These are phyloP conservation scores for Babesia bovis DNA, from an alignment of 169 alveolate species.

Conservation along the genomic window DNA sequence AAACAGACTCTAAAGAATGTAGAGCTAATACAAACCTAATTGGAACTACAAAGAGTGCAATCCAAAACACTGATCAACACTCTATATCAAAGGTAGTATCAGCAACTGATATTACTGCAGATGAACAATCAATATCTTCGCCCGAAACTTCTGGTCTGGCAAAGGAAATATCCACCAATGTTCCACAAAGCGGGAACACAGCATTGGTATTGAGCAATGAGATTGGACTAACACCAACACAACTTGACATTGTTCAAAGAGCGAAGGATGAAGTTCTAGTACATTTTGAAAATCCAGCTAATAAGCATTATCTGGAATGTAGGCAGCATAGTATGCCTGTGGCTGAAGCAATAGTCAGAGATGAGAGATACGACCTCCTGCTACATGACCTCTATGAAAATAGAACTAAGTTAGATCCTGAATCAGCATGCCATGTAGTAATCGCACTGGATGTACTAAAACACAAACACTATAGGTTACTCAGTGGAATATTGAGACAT, in stretches of 20 bases:
- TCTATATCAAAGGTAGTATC: background rate
- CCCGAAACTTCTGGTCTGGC: background rate
- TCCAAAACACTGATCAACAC: background rate
- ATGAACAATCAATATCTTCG: no score
- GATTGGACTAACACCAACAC: constrained; percentile 9
- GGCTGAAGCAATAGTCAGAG: constrained; percentile 61
- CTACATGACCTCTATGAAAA: constrained; percentile 73
- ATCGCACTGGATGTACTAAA: constrained; percentile 71
- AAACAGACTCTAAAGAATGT: background rate
- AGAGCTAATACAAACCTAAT: background rate
- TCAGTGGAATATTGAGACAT: constrained; percentile 70
- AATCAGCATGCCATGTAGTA: constrained; percentile 73
- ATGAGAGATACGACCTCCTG: constrained; percentile 67
- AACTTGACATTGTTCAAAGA: constrained; percentile 22
- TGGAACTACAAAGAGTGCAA: background rate
- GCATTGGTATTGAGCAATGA: background rate
- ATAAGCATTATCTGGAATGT: constrained; percentile 38
- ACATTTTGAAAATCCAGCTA: constrained; percentile 59
- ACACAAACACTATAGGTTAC: constrained; percentile 67
- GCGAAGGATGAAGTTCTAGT: constrained; percentile 37
- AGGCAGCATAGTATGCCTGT: constrained; percentile 45
- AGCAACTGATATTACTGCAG: background rate
- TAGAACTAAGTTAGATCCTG: constrained; percentile 72
- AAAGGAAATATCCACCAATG: background rate
- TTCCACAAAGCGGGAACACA: background rate